Evolutionary conservation across 1,284 basidiomycete species (phyloP), one percentile per base, ranked within the genome.

Genomic region (Termitomyces sp.): DNA sequence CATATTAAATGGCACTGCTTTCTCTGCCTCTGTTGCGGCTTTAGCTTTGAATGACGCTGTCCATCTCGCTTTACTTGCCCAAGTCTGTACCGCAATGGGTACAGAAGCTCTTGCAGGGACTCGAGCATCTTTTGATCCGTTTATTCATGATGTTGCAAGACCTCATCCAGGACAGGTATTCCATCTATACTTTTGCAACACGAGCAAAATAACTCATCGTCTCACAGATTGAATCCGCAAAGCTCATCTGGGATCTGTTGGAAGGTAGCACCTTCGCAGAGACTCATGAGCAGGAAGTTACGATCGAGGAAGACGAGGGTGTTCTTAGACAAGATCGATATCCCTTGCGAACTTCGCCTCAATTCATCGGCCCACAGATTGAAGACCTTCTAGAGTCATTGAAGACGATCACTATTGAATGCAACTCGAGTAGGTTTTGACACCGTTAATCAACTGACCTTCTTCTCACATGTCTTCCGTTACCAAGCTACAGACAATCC

Each of bases 281-380:
- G n/a, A 73, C 75, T 4, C 74, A 82, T 33, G 87, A 86, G 52
- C 79, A 85, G 21, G 76, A 87, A 75, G 71, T 80, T 39, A 72
- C 72, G 3, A 78, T 82, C 50, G 70, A 74, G 46, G 76, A 82
- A 55, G 84, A 86, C 61, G 73, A 75, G 45, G 80, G 80, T 21
- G 70, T 70, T 33, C 73, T 86, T 19, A 75, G 80, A 45, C 89
- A 92, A 71, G 90, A 92, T 62, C 81, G 90, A 12, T 95, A 95
- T 69, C 85, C 92, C 4, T 74, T 94, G 39, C 81, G 91, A 42
- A 92, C 90, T 1, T 76, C 90, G 0, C 88, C 91, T 10, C 91
- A 93, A 67, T 94, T 90, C 77, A 73, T 94, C 46, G 92, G 92
- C 4, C 92, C 92, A 1, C 88, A 92, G 65, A 76, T 94, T 42